A percentile compares a stretch with the other conserved stretches of the same genome.
Conservation (phyloP, 192 early-diverging fungal species). For the Lobosporangium transversale region DNA sequence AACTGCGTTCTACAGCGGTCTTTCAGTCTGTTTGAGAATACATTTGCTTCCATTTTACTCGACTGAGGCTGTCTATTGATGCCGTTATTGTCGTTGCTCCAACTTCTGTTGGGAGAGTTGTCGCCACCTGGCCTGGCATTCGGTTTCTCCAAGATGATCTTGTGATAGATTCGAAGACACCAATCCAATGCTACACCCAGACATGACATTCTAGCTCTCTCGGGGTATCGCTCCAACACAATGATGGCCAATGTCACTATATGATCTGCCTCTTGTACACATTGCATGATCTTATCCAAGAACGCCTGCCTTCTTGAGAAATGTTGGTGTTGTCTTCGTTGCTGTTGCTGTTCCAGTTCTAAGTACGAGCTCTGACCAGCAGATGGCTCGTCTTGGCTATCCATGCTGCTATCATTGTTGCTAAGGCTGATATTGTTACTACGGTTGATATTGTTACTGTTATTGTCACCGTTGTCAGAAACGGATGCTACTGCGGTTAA, state of each 20-base stretch:
- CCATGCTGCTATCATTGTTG: neutral
- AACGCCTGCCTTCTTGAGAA: constrained; percentile 14
- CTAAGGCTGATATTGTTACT: neutral
- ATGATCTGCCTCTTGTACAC: constrained; percentile 40
- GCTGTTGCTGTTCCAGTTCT: neutral
- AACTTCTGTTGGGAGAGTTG: no score
- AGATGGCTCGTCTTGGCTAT: neutral
- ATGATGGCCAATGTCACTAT: constrained; percentile 8
- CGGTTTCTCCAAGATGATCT: constrained; percentile 25
- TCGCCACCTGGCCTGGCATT: neutral
- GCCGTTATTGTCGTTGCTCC: neutral
- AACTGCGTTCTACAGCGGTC: constrained; percentile 14
- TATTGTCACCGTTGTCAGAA: neutral
- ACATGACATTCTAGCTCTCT: constrained; percentile 35
- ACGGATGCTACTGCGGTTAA: neutral
- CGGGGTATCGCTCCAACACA: constrained; percentile 32
- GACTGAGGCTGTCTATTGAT: neutral
- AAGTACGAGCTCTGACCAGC: neutral
- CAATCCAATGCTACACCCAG: constrained; percentile 30
- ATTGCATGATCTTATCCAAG: constrained; percentile 44
- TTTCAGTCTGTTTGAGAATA: constrained; percentile 28
- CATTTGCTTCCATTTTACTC: neutral
- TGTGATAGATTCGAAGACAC: constrained; percentile 49
- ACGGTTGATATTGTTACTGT: neutral
- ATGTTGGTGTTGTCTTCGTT: constrained; percentile 19